These are phyloP conservation scores for Nannochloropsis salina DNA, from an alignment of 108 stramenopile genomes.

Conservation along the genomic window DNA sequence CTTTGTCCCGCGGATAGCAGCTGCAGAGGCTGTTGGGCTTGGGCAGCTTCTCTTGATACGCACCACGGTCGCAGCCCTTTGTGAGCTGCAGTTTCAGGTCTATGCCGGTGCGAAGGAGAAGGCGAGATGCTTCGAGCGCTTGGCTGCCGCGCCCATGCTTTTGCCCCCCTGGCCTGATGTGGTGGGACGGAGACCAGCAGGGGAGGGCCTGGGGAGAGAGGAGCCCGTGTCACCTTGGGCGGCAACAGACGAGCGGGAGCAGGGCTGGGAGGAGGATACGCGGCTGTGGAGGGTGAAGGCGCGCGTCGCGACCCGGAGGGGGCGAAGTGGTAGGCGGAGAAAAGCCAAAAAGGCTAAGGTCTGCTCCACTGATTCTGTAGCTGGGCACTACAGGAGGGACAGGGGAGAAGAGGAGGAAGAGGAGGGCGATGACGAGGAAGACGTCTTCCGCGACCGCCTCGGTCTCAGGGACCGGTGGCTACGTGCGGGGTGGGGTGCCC, in stretches of 20 bases:
- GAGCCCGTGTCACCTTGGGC: not conserved
- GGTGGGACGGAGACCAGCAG: not conserved
- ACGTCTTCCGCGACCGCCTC: not conserved
- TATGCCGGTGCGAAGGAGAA: not conserved
- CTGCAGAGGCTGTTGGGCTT: not conserved
- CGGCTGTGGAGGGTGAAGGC: slow-evolving; percentile 1
- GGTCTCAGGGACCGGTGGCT: not conserved
- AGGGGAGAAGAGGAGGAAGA: not conserved
- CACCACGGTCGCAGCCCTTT: not conserved
- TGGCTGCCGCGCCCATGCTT: not conserved
- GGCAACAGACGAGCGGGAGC: not conserved
- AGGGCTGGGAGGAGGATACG: slow-evolving; percentile 3
- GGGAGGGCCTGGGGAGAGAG: not conserved
- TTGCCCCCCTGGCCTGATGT: not conserved
- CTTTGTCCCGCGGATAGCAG: not conserved
- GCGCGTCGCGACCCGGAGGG: not conserved
- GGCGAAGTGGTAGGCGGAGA: not conserved
- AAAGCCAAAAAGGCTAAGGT: not conserved
- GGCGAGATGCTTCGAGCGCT: not conserved
- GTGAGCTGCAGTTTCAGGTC: not conserved
- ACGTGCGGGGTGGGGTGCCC: slow-evolving; percentile 12
- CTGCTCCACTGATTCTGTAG: not conserved
- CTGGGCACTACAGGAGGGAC: not conserved
- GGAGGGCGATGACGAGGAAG: slow-evolving; percentile 9
- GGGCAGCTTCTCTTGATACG: not conserved